Percentiles rank a stretch among this genome's conserved stretches.
These are phyloP conservation scores for Hymenoscyphus linearis DNA, from an alignment of 2,329 filamentous ascomycete species.

Conservation along the genomic window DNA sequence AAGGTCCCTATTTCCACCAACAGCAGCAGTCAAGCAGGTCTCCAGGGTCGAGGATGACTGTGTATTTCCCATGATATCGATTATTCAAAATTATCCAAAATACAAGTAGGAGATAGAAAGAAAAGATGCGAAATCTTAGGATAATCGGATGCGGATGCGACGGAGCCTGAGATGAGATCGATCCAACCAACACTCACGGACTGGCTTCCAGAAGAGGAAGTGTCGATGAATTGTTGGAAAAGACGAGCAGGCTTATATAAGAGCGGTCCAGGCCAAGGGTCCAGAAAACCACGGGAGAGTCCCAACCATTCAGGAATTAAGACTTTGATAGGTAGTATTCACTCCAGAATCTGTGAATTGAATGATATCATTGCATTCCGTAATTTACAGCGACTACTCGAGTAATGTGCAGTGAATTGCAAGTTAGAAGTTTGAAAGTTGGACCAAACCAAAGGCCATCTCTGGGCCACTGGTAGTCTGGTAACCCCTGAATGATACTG, in stretches of 20 bases:
- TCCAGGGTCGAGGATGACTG: not conserved
- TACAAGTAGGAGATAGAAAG: not conserved
- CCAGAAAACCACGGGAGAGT: not conserved
- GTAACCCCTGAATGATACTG: not conserved
- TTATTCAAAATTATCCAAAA: not conserved
- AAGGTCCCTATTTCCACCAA: conserved; percentile 15
- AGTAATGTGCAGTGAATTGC: not conserved
- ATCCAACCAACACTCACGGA: not conserved
- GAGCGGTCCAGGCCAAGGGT: not conserved
- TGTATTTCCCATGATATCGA: not conserved
- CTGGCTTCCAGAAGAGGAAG: not conserved
- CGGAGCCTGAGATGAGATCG: not conserved
- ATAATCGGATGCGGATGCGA: not conserved
- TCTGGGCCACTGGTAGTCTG: not conserved
- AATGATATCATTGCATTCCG: not conserved
- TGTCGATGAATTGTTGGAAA: not conserved
- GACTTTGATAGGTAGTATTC: not conserved
- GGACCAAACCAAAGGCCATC: not conserved
- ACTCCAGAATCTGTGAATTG: not conserved
- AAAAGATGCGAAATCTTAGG: not conserved
- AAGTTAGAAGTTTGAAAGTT: not conserved
- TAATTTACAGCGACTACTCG: not conserved
- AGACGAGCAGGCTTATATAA: not conserved
- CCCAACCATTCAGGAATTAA: not conserved
- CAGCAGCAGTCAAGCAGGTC: conserved; percentile 7